Conservation (phyloP, 2,329 filamentous ascomycete genomes). For the Cyclaneusma minus region DNA sequence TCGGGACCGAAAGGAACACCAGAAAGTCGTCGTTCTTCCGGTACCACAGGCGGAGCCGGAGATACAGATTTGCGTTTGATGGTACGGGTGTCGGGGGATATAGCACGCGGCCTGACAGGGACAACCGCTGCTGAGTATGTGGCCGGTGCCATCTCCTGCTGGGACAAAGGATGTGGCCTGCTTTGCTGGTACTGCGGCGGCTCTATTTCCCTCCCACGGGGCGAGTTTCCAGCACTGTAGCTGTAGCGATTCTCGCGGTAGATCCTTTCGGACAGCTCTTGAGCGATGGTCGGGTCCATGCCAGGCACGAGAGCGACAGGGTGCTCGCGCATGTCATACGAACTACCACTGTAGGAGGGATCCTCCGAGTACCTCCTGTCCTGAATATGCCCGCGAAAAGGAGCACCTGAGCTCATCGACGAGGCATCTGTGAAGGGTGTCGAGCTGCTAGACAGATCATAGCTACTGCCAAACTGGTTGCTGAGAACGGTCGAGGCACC, state of each 20-base stretch:
- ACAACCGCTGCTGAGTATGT: conserved; percentile 23
- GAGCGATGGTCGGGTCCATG: conserved; percentile 36
- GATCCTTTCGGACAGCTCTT: conserved; percentile 41
- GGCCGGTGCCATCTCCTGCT: conserved; percentile 14
- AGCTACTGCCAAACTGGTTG: no score
- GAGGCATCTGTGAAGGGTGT: no score
- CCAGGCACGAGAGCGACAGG: conserved; percentile 46
- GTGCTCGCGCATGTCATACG: conserved; percentile 31
- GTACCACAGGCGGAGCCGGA: conserved; percentile 30
- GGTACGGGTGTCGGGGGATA: conserved; percentile 13
- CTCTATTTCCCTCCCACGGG: conserved; percentile 22
- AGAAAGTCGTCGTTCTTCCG: conserved; percentile 34
- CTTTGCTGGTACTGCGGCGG: conserved; percentile 11
- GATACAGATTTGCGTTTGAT: conserved; percentile 58
- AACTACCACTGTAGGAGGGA: no score
- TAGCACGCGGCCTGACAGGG: conserved; percentile 20
- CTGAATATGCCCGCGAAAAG: no score
- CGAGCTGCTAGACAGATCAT: no score
- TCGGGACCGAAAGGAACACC: conserved; percentile 60
- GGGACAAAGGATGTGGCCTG: conserved; percentile 11
- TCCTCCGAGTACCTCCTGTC: no score
- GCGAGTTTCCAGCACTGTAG: conserved; percentile 24
- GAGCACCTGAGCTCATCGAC: no score
- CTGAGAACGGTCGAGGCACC: no score
- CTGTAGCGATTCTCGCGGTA: conserved; percentile 38